Base-by-base conservation (phyloP, 2,329 filamentous ascomycete species). In the Phaeosphaeriaceae sp. region DNA sequence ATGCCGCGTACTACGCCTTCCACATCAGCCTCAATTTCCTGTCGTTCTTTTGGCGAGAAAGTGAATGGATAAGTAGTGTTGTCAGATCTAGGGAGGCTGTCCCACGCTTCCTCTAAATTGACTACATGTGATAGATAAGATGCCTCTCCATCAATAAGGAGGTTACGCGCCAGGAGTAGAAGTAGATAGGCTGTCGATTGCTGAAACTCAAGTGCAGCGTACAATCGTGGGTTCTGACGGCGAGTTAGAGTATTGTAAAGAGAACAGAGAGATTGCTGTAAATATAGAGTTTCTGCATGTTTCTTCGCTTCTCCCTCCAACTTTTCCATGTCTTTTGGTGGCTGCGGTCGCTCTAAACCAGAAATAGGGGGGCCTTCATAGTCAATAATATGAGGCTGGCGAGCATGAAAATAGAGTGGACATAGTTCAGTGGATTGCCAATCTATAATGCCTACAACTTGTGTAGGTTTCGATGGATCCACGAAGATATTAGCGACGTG, bases 401-500 rank as follows among this genome's bases (percentile, higher is more conserved):
- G 56, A 6, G 64, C 67, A n/a, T 74, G 70, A 20, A 69, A 54
- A 30, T 71, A 76, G 1, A 76, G 64, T 9, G 76, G 74, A 3
- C 67, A 55, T 21, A 74, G 30, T 37, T 68, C 52, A 4, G 61
- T 66, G 7, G 63, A 62, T 47, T 73, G 70, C 71, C 71, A 74
- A 42, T 74, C 72, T 40, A 74, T 70, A 23, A 74, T 54, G n/a
- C 50, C 46, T 0, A 63, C 55, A 37, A 74, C 50, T 50, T 61
- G 46, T 7, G 70, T 70, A 11, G 64, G 70, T n/a, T 72, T 36
- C 2, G 50, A 47, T 36, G 60, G 56, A 45, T 73, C 54, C 3
- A 74, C 71, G 40, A 72, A 71, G 42, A 74, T 72, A 37, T 71
- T 77, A 7, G 66, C 72, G 15, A 46, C 46, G 41, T 77, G 74